These are phyloP conservation scores for Cyberlindnera americana DNA, from an alignment of 805 yeast species.

Conservation along the genomic window DNA sequence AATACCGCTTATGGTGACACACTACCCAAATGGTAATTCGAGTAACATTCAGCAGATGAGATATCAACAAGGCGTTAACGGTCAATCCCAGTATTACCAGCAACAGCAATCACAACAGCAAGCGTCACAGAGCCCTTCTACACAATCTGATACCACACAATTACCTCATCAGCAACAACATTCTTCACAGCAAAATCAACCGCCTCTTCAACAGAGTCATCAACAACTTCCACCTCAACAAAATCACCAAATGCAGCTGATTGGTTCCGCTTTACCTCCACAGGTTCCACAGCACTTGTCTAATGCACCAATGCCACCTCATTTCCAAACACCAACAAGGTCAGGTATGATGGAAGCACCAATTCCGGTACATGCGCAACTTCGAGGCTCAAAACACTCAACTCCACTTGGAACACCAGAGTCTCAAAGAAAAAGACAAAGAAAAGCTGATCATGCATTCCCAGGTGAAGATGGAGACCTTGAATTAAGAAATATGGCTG, in stretches of 20 bases:
- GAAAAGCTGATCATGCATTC: slow-evolving; percentile 27
- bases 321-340: slow-evolving; percentile 27
- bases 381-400: slow-evolving; percentile 9
- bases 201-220: slow-evolving; percentile 11
- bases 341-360: slow-evolving; percentile 11
- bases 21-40: slow-evolving; percentile 15
- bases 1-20: slow-evolving; percentile 23
- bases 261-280: not conserved
- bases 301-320: slow-evolving; percentile 8
- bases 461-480: slow-evolving; percentile 34
- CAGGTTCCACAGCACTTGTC: slow-evolving; percentile 13
- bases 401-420: slow-evolving; percentile 18
- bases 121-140: slow-evolving; percentile 4
- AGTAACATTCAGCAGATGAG: slow-evolving; percentile 15
- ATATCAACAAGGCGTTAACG: slow-evolving; percentile 15
- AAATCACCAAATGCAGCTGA: slow-evolving; percentile 10
- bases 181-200: slow-evolving; percentile 8
- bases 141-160: not conserved
- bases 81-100: slow-evolving; percentile 6
- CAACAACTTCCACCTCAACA: slow-evolving; percentile 4
- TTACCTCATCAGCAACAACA: slow-evolving; percentile 2
- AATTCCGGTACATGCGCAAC: slow-evolving; percentile 7
- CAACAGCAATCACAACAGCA: slow-evolving; percentile 15
- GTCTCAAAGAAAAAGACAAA: slow-evolving; percentile 24
- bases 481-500: slow-evolving; percentile 37